These are phyloP conservation scores for Rhododendron kiyosumense DNA, from an alignment of 148 eudicot genomes.

Conservation along the genomic window DNA sequence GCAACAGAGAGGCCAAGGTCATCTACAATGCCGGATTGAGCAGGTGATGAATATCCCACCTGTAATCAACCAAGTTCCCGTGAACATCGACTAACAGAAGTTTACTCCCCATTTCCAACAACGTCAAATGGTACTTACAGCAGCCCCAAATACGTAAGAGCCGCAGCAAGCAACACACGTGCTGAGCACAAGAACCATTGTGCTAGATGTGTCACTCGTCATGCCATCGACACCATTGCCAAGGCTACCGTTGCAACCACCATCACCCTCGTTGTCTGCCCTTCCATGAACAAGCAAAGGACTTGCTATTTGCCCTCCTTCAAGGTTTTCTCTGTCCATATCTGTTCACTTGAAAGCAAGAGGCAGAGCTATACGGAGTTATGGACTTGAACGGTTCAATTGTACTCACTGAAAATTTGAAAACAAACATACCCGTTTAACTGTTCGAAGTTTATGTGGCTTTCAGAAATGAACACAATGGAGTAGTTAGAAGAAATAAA, in stretches of 20 bases:
- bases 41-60: slow-evolving; percentile 89
- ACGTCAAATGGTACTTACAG: slow-evolving; percentile 38
- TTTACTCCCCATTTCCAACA: not conserved
- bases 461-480: not conserved
- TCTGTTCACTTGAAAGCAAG: not conserved
- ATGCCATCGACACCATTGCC: not conserved
- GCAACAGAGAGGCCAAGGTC: slow-evolving; percentile 72
- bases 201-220: not conserved
- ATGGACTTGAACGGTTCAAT: not conserved
- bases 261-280: not conserved
- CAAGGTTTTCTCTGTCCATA: not conserved
- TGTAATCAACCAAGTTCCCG: slow-evolving; percentile 13
- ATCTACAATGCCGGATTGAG: slow-evolving; percentile 63
- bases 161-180: slow-evolving; percentile 72
- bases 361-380: not conserved
- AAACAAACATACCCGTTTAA: not conserved
- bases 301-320: slow-evolving; percentile 8
- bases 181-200: slow-evolving; percentile 42
- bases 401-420: not conserved
- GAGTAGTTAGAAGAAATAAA: not conserved
- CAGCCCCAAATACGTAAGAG: slow-evolving; percentile 69
- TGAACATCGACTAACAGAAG: not conserved
- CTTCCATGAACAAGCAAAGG: slow-evolving; percentile 8
- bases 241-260: not conserved
- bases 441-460: not conserved